Conservation (phyloP, 2,329 filamentous ascomycete genomes). For the Xylaria sp. region DNA sequence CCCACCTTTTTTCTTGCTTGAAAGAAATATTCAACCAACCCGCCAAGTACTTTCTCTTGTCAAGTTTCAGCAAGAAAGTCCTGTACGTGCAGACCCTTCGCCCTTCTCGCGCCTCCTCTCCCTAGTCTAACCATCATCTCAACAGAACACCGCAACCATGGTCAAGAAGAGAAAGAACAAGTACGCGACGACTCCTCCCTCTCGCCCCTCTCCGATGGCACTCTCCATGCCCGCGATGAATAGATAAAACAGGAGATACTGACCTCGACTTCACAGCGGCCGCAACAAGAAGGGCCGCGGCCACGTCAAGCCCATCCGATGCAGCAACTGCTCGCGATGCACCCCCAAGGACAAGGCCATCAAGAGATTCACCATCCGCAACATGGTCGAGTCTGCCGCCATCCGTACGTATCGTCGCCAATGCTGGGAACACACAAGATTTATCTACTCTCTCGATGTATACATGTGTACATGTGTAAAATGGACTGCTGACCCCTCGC, state of each 20-base stretch:
- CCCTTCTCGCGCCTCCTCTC: neutral
- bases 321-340: slow-evolving; percentile 76
- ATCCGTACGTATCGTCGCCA: slow-evolving; percentile 97
- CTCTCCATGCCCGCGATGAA: neutral
- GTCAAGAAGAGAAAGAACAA: slow-evolving; percentile 75
- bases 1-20: slow-evolving; percentile 16
- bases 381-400: slow-evolving; percentile 99
- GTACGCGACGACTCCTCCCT: slow-evolving; percentile 49
- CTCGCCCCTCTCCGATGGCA: slow-evolving; percentile 2
- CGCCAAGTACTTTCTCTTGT: slow-evolving; percentile 18
- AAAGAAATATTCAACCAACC: slow-evolving; percentile 5
- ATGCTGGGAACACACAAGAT: no score
- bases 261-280: slow-evolving; percentile 62
- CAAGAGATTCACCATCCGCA: slow-evolving; percentile 99
- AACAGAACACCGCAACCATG: slow-evolving; percentile 59
- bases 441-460: no score
- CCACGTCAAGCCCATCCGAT: slow-evolving; percentile 98
- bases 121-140: slow-evolving; percentile 10
- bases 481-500: neutral
- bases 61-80: slow-evolving; percentile 16
- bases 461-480: neutral
- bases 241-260: slow-evolving; percentile 10
- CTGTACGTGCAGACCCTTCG: slow-evolving; percentile 14
- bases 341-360: slow-evolving; percentile 99
- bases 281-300: slow-evolving; percentile 99